phyloP scores from a whole-genome alignment of 768 basidiomycete species.

The Boletus rubroflammeus region DNA sequence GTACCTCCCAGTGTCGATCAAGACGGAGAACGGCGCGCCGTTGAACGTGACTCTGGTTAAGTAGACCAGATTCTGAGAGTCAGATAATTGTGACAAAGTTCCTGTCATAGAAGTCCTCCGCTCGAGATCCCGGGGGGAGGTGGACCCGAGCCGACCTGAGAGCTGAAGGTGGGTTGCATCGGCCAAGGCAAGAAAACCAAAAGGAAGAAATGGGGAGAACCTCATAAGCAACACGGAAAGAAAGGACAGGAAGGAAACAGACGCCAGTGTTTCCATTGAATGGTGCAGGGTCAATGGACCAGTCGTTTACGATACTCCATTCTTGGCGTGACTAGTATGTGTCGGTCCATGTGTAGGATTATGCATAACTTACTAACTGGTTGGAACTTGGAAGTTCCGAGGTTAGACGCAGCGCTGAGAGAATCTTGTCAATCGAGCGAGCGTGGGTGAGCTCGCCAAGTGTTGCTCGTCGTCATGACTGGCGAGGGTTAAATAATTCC shows the following conservation, averaged over 20 bases:
- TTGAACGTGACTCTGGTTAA: constrained; percentile 39
- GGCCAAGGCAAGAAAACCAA: constrained; percentile 8
- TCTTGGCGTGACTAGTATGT: background rate
- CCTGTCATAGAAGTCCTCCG: constrained; percentile 31
- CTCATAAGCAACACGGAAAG: constrained; percentile 8
- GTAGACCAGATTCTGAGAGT: constrained; percentile 36
- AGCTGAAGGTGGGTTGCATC: constrained; percentile 16
- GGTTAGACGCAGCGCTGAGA: background rate
- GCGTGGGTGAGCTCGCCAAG: constrained; percentile 1
- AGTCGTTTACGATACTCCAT: background rate
- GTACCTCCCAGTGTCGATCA: constrained; percentile 48
- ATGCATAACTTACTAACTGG: too few relatives aligned
- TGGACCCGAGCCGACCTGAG: constrained; percentile 10
- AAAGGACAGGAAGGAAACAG: background rate
- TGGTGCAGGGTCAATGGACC: background rate
- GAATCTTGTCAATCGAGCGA: background rate
- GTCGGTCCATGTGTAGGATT: too few relatives aligned
- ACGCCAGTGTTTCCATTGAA: background rate
- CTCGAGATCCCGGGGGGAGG: constrained; percentile 9
- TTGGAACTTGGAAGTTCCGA: too few relatives aligned
- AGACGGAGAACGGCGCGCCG: constrained; percentile 30
- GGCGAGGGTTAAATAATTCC: background rate
- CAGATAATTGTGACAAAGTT: constrained; percentile 21
- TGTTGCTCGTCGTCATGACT: too few relatives aligned
- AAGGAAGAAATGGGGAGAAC: constrained; percentile 1